These are phyloP conservation scores for Yamadazyma friedrichii DNA, from an alignment of 1,139 yeast species.

Conservation along the genomic window DNA sequence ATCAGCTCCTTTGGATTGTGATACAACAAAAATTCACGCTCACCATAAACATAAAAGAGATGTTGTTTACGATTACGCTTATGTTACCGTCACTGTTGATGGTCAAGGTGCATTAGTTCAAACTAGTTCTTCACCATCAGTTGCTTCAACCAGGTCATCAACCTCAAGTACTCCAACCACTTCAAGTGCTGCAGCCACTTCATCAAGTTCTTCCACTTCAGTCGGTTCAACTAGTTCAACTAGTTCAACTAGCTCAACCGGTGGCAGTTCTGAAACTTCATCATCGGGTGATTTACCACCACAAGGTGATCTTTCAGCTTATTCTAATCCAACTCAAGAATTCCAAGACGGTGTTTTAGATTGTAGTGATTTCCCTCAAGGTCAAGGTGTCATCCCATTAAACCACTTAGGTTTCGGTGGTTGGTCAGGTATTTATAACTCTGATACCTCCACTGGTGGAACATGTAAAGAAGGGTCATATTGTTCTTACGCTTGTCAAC, in stretches of 20 bases:
- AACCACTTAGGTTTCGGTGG: constrained; percentile 64
- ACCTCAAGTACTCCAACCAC: constrained; percentile 12
- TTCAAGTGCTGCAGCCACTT: constrained; percentile 17
- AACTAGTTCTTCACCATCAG: constrained; percentile 18
- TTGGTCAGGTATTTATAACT: constrained; percentile 69
- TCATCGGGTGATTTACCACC: constrained; percentile 28
- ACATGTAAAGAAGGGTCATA: constrained; percentile 70
- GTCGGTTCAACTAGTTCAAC: constrained; percentile 16
- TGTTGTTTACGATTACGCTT: constrained; percentile 77
- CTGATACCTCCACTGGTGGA: constrained; percentile 64
- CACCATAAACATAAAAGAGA: constrained; percentile 66
- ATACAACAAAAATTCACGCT: constrained; percentile 20
- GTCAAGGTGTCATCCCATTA: constrained; percentile 70
- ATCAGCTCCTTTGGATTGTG: constrained; percentile 31
- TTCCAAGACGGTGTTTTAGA: constrained; percentile 64
- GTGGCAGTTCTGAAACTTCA: constrained; percentile 13
- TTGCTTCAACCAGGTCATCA: constrained; percentile 9
- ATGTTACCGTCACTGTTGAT: constrained; percentile 73
- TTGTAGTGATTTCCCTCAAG: constrained; percentile 60
- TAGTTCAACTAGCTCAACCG: constrained; percentile 16
- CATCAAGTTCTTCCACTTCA: constrained; percentile 5
- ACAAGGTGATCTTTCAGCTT: constrained; percentile 57
- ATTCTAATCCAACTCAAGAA: constrained; percentile 47
- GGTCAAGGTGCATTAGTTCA: constrained; percentile 53
- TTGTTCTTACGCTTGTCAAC: constrained; percentile 85